A percentile compares a stretch with the other conserved stretches of the same genome.
Conservation (phyloP, 352 stramenopile genomes). For the Thalassiosira oceanica region DNA sequence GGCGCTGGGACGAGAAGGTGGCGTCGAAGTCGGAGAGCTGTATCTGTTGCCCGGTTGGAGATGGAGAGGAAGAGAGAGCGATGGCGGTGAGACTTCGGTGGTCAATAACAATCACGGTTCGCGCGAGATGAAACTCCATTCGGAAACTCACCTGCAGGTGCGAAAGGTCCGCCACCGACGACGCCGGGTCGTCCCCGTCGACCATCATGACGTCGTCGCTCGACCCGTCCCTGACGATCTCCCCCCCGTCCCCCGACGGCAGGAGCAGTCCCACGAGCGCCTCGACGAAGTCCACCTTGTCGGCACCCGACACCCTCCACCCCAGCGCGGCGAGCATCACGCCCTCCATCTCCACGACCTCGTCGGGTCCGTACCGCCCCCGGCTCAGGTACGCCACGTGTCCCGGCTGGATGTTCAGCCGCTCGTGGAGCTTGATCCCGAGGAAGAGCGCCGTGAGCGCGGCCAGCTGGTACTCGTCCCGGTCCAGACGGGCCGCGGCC, state of each 20-base stretch:
- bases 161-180: neutral
- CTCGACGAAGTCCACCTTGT: slow-evolving; percentile 39
- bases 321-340: slow-evolving; percentile 55
- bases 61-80: neutral
- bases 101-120: too few species aligned
- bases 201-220: neutral
- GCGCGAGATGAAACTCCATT: too few species aligned
- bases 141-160: too few species aligned
- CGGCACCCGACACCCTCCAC: slow-evolving; percentile 56
- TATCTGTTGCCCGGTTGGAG: slow-evolving; percentile 18
- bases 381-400: slow-evolving; percentile 59
- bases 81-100: too few species aligned
- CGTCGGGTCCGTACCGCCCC: slow-evolving; percentile 55
- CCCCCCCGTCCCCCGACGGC: neutral
- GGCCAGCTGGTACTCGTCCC: slow-evolving; percentile 61
- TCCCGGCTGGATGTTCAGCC: slow-evolving; percentile 33
- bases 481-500: neutral
- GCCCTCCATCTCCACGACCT: slow-evolving; percentile 74
- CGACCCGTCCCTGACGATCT: neutral
- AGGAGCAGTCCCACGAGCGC: slow-evolving; percentile 30
- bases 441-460: slow-evolving; percentile 77
- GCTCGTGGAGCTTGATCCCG: slow-evolving; percentile 65
- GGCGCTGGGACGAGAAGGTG: slow-evolving; percentile 13
- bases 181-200: neutral
- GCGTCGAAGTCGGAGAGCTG: slow-evolving; percentile 46